Evolutionary conservation across 768 basidiomycete species (phyloP).

Genomic region (Suillus placidus): DNA sequence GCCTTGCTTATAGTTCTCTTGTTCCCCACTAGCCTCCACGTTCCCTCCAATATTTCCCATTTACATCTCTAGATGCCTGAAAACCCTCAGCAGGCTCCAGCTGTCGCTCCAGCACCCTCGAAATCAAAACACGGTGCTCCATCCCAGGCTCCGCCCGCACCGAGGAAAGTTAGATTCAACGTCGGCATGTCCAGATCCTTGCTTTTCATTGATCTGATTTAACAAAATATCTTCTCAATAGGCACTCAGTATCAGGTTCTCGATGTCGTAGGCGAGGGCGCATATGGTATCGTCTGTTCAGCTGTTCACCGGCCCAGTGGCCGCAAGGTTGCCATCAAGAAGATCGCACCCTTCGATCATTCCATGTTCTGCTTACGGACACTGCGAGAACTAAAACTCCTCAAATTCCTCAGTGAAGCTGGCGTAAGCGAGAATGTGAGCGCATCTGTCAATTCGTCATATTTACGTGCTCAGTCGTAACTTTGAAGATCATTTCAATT

Average conservation of each 20-base stretch:
- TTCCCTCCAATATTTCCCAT: constrained; percentile 2
- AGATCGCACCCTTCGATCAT: constrained; percentile 94
- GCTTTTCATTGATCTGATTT: not conserved
- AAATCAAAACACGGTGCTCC: constrained; percentile 49
- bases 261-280: constrained; percentile 88
- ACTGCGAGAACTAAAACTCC: constrained; percentile 82
- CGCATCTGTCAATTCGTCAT: constrained; percentile 4
- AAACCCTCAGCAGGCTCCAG: constrained; percentile 16
- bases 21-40: not conserved
- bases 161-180: constrained; percentile 87
- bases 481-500: constrained; percentile 78
- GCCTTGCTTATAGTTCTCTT: constrained; percentile 8
- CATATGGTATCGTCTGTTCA: constrained; percentile 95
- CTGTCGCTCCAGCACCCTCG: constrained; percentile 24
- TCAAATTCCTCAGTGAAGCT: constrained; percentile 84
- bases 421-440: constrained; percentile 87
- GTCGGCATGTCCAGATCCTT: constrained; percentile 54
- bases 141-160: constrained; percentile 53
- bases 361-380: constrained; percentile 93
- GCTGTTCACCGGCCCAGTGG: constrained; percentile 85
- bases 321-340: constrained; percentile 96
- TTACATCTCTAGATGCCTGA: constrained; percentile 29
- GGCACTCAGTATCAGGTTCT: constrained; percentile 83
- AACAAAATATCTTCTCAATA: constrained; percentile 21
- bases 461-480: constrained; percentile 5